Percentiles rank a stretch among this genome's conserved stretches.
These are phyloP conservation scores for Diplodia seriata DNA, from an alignment of 2,329 filamentous ascomycete species.

Conservation along the genomic window DNA sequence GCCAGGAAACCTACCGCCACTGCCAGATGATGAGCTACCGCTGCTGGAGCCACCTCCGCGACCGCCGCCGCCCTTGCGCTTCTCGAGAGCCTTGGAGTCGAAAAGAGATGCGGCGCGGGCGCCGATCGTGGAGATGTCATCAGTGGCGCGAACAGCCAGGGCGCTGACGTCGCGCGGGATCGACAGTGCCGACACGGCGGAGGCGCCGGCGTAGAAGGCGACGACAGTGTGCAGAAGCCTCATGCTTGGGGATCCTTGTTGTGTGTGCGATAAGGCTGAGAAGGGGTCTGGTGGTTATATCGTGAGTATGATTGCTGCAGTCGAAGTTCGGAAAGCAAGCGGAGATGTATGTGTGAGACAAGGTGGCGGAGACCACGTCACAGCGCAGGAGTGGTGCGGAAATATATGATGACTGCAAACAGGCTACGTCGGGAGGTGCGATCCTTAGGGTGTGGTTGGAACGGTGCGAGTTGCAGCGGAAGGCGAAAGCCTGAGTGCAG, in stretches of 20 bases:
- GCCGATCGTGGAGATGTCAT: conserved; percentile 35
- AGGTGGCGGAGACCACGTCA: conserved; percentile 3
- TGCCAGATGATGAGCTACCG: not conserved
- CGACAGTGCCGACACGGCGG: conserved; percentile 24
- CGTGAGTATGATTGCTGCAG: not conserved
- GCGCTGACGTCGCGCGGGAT: conserved; percentile 37
- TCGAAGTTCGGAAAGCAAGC: conserved; percentile 1
- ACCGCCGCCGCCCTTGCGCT: conserved; percentile 48
- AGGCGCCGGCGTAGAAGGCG: conserved; percentile 2
- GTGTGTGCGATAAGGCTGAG: not conserved
- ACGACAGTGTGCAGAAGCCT: conserved; percentile 10
- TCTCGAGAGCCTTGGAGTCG: conserved; percentile 43
- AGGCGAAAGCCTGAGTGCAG: not conserved
- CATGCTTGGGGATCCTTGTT: conserved; percentile 4
- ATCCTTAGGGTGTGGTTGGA: not conserved
- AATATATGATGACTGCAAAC: conserved; percentile 10
- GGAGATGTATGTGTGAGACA: conserved; percentile 16
- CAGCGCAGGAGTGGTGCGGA: conserved; percentile 1
- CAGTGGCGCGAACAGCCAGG: conserved; percentile 38
- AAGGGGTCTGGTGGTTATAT: not conserved
- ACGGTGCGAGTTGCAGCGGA: not conserved
- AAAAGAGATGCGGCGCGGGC: conserved; percentile 39
- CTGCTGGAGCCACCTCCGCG: conserved; percentile 34
- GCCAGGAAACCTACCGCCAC: conserved; percentile 3
- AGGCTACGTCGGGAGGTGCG: not conserved